Evolutionary conservation across 139 green algal species (phyloP).

Genomic region (Tetradesmus obliquus): DNA sequence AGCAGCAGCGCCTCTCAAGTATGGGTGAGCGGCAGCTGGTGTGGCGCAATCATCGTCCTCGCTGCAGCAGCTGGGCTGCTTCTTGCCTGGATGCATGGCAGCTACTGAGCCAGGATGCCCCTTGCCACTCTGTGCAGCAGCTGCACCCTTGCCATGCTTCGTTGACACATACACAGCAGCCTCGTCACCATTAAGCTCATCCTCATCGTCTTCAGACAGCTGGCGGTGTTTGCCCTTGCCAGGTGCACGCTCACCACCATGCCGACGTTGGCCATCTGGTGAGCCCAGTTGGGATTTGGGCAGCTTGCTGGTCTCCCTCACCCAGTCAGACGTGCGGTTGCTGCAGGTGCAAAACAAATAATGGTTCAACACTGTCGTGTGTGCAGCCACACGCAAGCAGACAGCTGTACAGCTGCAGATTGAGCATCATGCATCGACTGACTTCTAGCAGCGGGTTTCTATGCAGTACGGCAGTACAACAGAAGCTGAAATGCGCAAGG

Average conservation of each 20-base stretch:
- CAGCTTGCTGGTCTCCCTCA: slow-evolving; percentile 2
- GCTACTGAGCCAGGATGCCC: neutral
- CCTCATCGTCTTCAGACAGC: neutral
- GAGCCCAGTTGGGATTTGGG: neutral
- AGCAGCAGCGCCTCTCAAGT: neutral
- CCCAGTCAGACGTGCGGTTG: neutral
- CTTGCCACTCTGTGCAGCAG: neutral
- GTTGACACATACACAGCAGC: neutral
- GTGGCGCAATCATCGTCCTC: no score
- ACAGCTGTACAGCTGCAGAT: no score
- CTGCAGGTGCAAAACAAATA: neutral
- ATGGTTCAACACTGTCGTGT: no score
- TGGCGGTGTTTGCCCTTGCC: neutral
- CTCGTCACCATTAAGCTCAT: neutral
- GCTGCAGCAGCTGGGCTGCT: neutral
- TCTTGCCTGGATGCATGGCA: neutral
- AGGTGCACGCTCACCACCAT: neutral
- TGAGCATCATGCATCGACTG: no score
- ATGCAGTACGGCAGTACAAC: no score
- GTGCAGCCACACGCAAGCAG: no score
- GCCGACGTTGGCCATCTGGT: neutral
- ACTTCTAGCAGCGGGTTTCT: no score
- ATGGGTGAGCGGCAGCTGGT: neutral
- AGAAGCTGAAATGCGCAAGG: no score
- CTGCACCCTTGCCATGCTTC: neutral